Evolutionary conservation across 2,329 filamentous ascomycete species (phyloP), one percentile per base, ranked within the genome.

Genomic region (Colletotrichum lupini): DNA sequence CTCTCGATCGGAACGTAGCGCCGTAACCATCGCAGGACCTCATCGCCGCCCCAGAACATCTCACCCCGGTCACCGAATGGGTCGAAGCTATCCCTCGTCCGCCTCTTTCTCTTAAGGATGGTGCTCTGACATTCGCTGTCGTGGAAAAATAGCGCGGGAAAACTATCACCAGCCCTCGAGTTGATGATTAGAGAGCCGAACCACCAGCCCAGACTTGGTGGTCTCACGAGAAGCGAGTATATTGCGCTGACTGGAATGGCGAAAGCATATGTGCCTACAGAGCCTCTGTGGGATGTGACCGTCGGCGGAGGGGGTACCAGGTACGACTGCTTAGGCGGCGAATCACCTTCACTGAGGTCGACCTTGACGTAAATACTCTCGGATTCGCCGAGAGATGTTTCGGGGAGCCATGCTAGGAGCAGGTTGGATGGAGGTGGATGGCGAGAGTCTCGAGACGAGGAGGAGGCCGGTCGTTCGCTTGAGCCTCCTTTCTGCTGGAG

Each of bases 31-130:
- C 95, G 89, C 60, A 99, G 82, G 0, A 98, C 93, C 84, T 99
- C 96, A 80, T 99, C 97, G 5, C 97, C 97, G 69, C 97, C 97
- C 97, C 97, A 99, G 80, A 98, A 98, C 87, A 98, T 92, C 81
- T 94, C 91, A 0, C 96, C 96, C 75, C 89, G 89, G 75, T 95
- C 94, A 19, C 93, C 92, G 81, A 98, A 98, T 0, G 95, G 95
- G 78, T 98, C 95, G 78, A 99, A 98, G 56, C 87, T 94, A 77
- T 98, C 95, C 74, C 89, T 90, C 0, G 95, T 91, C 66, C 94
- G 87, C 83, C 92, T 94, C 87, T 97, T 97, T 85, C 97, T 95
- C 83, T 98, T 96, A 68, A 97, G 84, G 26, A 98, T 97, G 0
- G 97, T 99, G 66, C 94, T 97, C 83, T 98, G 94, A 79, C 97